These are phyloP conservation scores for Globisporangium orthogonon DNA, from an alignment of 352 stramenopile genomes.

Conservation along the genomic window DNA sequence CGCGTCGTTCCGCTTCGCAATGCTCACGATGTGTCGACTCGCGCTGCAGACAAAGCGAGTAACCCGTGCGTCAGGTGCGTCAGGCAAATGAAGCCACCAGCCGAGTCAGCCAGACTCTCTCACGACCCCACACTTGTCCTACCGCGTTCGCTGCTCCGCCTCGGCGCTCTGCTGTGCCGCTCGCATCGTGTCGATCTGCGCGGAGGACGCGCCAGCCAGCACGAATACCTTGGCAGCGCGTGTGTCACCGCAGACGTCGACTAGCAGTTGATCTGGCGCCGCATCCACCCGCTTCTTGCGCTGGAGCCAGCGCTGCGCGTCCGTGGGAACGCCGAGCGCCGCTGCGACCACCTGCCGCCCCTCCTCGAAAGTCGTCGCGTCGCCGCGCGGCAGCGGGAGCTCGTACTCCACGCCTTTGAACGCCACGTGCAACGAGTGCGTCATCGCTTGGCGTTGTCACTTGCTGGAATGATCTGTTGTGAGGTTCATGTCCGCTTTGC, in stretches of 20 bases:
- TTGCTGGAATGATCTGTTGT: not conserved
- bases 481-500: too few species aligned
- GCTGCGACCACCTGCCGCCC: slow-evolving; percentile 30
- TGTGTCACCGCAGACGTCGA: slow-evolving; percentile 22
- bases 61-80: not conserved
- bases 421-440: slow-evolving; percentile 33
- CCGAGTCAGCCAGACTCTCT: too few species aligned
- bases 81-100: too few species aligned
- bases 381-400: slow-evolving; percentile 18
- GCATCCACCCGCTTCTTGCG: slow-evolving; percentile 41
- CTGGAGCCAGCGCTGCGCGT: slow-evolving; percentile 57
- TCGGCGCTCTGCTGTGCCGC: slow-evolving; percentile 28
- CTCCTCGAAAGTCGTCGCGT: slow-evolving; percentile 22
- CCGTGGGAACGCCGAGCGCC: slow-evolving; percentile 19
- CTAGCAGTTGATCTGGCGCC: slow-evolving; percentile 10
- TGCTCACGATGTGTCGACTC: slow-evolving; percentile 47
- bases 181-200: slow-evolving; percentile 52
- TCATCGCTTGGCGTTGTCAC: not conserved
- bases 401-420: slow-evolving; percentile 36
- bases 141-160: slow-evolving; percentile 41
- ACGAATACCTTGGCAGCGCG: slow-evolving; percentile 23
- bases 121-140: not conserved
- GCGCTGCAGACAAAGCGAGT: slow-evolving; percentile 18
- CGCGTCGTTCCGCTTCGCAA: slow-evolving; percentile 40
- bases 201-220: slow-evolving; percentile 35